phyloP scores from a whole-genome alignment of 164 flowering plant species.

The Echeveria elegans region DNA sequence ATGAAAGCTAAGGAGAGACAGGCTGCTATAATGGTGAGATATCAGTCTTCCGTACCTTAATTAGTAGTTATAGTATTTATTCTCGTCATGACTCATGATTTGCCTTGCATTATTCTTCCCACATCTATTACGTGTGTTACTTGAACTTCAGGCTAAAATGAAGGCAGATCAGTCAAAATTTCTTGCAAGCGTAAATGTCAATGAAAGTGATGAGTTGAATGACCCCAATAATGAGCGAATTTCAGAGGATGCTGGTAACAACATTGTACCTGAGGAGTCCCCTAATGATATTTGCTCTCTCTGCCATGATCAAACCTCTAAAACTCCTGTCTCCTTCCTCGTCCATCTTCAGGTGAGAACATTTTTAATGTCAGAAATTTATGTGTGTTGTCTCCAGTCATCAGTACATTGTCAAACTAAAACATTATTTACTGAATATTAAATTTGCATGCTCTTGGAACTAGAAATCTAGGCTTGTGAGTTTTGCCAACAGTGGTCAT shows the following conservation, averaged over 20 bases:
- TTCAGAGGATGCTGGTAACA: slow-evolving; percentile 19
- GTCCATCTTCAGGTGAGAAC: slow-evolving; percentile 71
- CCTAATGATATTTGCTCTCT: slow-evolving; percentile 61
- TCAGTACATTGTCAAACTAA: background rate
- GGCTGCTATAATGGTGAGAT: slow-evolving; percentile 81
- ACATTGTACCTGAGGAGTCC: slow-evolving; percentile 22
- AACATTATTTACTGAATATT: background rate
- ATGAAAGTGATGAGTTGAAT: slow-evolving; percentile 28
- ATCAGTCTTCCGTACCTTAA: slow-evolving; percentile 2
- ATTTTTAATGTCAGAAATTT: background rate
- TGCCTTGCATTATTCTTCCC: background rate
- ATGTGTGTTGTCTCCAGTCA: background rate
- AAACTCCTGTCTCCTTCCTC: slow-evolving; percentile 56
- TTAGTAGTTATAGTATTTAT: background rate
- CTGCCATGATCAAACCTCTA: slow-evolving; percentile 77
- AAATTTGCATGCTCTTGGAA: slow-evolving; percentile 10
- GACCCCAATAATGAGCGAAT: slow-evolving; percentile 25
- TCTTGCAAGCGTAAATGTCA: slow-evolving; percentile 47
- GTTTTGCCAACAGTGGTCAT: slow-evolving; percentile 60
- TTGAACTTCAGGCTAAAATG: slow-evolving; percentile 65
- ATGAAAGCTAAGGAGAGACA: slow-evolving; percentile 83
- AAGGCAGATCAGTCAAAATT: slow-evolving; percentile 84
- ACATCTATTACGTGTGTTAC: background rate
- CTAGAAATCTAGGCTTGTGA: slow-evolving; percentile 84
- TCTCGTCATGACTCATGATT: background rate